Evolutionary conservation across 2,329 filamentous ascomycete species (phyloP).

Genomic region (Aureobasidium lini): DNA sequence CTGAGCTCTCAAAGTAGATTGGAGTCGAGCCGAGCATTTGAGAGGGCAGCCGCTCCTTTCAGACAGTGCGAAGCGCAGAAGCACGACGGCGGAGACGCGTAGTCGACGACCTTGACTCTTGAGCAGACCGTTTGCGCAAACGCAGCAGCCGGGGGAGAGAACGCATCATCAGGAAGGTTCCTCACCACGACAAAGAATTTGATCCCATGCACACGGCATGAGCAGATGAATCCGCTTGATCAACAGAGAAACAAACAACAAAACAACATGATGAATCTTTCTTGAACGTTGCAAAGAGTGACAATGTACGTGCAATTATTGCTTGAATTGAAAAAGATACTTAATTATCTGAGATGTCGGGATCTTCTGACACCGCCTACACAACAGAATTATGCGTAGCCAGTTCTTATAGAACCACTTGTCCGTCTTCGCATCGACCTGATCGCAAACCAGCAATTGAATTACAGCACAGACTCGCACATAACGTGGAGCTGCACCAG

Average conservation of each 20-base stretch:
- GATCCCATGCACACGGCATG: too few relatives aligned
- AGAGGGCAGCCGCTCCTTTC: too few relatives aligned
- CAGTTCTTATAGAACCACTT: constrained; percentile 62
- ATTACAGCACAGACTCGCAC: constrained; percentile 46
- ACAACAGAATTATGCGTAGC: constrained; percentile 60
- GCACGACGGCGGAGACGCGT: too few relatives aligned
- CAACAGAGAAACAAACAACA: background rate
- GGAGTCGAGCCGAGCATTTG: too few relatives aligned
- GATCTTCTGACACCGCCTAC: constrained; percentile 79
- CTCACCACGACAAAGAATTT: too few relatives aligned
- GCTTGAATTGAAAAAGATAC: background rate
- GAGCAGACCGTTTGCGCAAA: too few relatives aligned
- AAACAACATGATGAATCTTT: background rate
- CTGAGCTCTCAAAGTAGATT: background rate
- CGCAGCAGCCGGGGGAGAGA: too few relatives aligned
- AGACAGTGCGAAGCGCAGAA: too few relatives aligned
- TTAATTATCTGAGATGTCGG: constrained; percentile 45
- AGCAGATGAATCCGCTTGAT: background rate
- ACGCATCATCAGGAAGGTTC: too few relatives aligned
- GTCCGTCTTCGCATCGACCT: constrained; percentile 51
- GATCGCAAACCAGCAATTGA: constrained; percentile 59
- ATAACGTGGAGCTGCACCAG: constrained; percentile 58
- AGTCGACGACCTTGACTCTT: too few relatives aligned
- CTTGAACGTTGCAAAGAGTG: background rate
- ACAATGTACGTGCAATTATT: too few relatives aligned